Base-by-base conservation (phyloP, 2,329 filamentous ascomycete species). In the Alternaria arborescens region DNA sequence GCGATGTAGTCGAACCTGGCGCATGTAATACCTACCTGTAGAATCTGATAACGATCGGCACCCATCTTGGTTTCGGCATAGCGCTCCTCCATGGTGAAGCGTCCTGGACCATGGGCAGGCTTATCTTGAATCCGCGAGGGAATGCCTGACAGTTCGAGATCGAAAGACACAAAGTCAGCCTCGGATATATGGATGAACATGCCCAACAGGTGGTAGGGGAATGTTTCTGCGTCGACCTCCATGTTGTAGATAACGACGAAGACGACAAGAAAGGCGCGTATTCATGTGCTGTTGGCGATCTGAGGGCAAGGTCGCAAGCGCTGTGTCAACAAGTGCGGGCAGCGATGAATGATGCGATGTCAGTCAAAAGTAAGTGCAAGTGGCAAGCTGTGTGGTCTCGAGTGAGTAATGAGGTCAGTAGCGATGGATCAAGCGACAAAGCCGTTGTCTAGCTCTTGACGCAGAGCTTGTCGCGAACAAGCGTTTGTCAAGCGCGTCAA, bases 81-180 rank as follows among this genome's bases (percentile, higher is more conserved):
- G 56, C 86, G 83, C 43, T 88, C 79, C 67, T 90, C 85, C 2
- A 91, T 77, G 3, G 83, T 83, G 32, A 82, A 82, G 58, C 82
- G 82, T 36, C 80, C 79, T 18, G 55, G 30, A 2, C 59, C 60
- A 38, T 72, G 69, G 30, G 79, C 75, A 12, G 72, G 71, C 38
- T 74, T 75, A 14, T 70, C 68, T 44, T 79, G 77, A 24, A 82
- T 82, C 5, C 69, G 70, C 2, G 66, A 73, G 3, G 82, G 80
- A 22, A 91, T 88, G 2, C 89, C 89, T 14, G 88, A 90, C 46
- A 91, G 84, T 74, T 91, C 89, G 12, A 90, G 80, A 70, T 91
- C 89, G 59, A 91, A 81, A 3, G 88, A 81, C 12, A 91, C 85
- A 67, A 90, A 90, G 61, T 83, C 82, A 34, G 87, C 84, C 56